Conservation (phyloP, 2,329 filamentous ascomycete species). For the Gaeumannomyces tritici region DNA sequence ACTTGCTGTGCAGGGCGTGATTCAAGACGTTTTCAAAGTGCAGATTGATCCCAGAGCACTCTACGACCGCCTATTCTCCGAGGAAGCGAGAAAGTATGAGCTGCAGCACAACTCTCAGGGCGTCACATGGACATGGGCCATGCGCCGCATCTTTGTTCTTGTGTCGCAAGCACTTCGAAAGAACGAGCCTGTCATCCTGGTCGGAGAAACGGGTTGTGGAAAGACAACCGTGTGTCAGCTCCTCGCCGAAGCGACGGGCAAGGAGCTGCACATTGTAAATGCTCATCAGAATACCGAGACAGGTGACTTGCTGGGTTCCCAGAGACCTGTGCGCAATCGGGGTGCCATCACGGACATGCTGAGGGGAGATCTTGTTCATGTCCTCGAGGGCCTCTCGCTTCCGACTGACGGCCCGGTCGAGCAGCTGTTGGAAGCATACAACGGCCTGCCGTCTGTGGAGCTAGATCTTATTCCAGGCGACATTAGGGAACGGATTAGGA, state of each 20-base stretch:
- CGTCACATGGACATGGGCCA: constrained; percentile 91
- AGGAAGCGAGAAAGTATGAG: constrained; percentile 42
- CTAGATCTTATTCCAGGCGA: constrained; percentile 35
- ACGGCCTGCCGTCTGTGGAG: constrained; percentile 35
- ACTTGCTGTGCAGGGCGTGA: constrained; percentile 71
- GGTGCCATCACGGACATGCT: constrained; percentile 60
- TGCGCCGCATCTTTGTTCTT: constrained; percentile 83
- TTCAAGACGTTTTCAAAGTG: constrained; percentile 86
- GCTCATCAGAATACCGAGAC: constrained; percentile 98
- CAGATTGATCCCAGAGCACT: constrained; percentile 64
- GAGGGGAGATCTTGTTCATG: constrained; percentile 44
- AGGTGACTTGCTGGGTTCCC: constrained; percentile 91
- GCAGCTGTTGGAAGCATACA: constrained; percentile 50
- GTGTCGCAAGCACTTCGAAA: constrained; percentile 81
- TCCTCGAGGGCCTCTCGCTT: constrained; percentile 29
- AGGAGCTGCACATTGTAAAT: constrained; percentile 80
- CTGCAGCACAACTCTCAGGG: constrained; percentile 42
- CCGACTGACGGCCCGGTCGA: constrained; percentile 33
- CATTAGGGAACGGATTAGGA: constrained; percentile 34
- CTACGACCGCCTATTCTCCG: constrained; percentile 54
- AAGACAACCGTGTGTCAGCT: constrained; percentile 96
- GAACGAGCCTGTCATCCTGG: constrained; percentile 86
- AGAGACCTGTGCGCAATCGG: constrained; percentile 82
- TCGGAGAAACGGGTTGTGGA: constrained; percentile 94
- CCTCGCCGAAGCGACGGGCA: constrained; percentile 69